Base-by-base conservation (phyloP, 257 asterid species). In the Solanum stenotomum region DNA sequence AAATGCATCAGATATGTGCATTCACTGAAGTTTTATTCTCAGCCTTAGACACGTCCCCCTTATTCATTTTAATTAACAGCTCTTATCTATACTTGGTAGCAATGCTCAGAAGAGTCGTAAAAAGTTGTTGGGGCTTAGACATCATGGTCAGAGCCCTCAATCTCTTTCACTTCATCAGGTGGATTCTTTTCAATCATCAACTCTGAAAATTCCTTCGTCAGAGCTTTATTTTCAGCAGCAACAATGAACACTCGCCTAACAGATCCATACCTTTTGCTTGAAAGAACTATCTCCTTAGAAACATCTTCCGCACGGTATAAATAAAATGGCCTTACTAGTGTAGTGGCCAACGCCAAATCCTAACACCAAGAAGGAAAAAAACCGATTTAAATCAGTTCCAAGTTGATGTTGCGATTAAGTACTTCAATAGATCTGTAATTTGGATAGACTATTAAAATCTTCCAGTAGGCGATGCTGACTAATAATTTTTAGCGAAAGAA, bases 331-430 rank as follows among this genome's bases (percentile, higher is more conserved):
- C 93, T 84, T 35, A 87, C 40, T 42, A 91, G 72, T 27, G 61
- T 15, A 0, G 87, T 89, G 29, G 93, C 92, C 88, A 92, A 56
- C n/a, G 88, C 85, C 87, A 65, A 75, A 89, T 90, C 93, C 93
- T 92, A 84, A 25, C 20, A 46, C 33, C 23, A 34, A 38, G 9
- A 25, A 25, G 14, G 16, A 4, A n/a, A 61, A 40, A 27, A 35
- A 1, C 8, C 59, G 14, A n/a, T 9, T 14, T 81, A 14, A 71
- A 33, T 22, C 2, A 56, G n/a, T 81, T 42, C 38, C 38, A 81
- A 13, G 78, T 15, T 27, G 35, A 76, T 76, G 22, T 79, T 79
- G 65, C 35, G 15, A 15, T 71, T 15, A 31, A 71, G 42, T 71
- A 31, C 11, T 16, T 31, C 2, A 70, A 31, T 29, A 70, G 40